Evolutionary conservation across 495 filamentous ascomycete species (phyloP).

Genomic region (Cercophora sp.): DNA sequence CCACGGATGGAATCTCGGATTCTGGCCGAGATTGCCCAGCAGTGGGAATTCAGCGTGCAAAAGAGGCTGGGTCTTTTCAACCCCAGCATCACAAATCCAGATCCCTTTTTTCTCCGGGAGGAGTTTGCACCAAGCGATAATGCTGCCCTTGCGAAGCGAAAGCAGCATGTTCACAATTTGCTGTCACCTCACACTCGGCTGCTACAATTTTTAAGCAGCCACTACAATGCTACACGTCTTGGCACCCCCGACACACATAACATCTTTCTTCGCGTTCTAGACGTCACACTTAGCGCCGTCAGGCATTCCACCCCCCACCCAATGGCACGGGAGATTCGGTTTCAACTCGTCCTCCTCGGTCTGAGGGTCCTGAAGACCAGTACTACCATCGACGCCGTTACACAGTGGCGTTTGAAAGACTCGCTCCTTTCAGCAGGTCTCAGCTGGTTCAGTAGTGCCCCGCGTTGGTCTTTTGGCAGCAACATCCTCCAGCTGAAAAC

Average conservation of each 20-base stretch:
- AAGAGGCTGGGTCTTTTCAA: constrained; percentile 78
- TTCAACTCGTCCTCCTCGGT: constrained; percentile 80
- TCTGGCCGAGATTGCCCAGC: constrained; percentile 73
- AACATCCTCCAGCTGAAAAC: constrained; percentile 91
- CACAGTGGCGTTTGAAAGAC: constrained; percentile 79
- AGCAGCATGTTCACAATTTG: constrained; percentile 70
- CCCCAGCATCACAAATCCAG: constrained; percentile 65
- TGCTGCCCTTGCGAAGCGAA: constrained; percentile 64
- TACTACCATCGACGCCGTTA: constrained; percentile 53
- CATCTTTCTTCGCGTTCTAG: constrained; percentile 74
- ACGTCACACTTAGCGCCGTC: constrained; percentile 67
- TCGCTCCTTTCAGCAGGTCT: constrained; percentile 78
- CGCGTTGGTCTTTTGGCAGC: constrained; percentile 93
- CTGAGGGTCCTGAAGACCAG: constrained; percentile 69
- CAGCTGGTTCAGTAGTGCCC: constrained; percentile 78
- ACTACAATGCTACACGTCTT: constrained; percentile 85
- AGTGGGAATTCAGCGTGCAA: constrained; percentile 79
- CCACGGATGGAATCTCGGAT: constrained; percentile 80
- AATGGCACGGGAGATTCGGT: constrained; percentile 82
- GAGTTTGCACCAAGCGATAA: constrained; percentile 92
- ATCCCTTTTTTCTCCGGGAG: constrained; percentile 85
- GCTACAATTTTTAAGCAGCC: constrained; percentile 84
- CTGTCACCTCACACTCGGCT: constrained; percentile 82
- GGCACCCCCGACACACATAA: constrained; percentile 74
- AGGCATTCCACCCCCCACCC: constrained; percentile 71